These are phyloP conservation scores for Trichoderma brevicompactum DNA, from an alignment of 2,329 filamentous ascomycete species.

Conservation along the genomic window DNA sequence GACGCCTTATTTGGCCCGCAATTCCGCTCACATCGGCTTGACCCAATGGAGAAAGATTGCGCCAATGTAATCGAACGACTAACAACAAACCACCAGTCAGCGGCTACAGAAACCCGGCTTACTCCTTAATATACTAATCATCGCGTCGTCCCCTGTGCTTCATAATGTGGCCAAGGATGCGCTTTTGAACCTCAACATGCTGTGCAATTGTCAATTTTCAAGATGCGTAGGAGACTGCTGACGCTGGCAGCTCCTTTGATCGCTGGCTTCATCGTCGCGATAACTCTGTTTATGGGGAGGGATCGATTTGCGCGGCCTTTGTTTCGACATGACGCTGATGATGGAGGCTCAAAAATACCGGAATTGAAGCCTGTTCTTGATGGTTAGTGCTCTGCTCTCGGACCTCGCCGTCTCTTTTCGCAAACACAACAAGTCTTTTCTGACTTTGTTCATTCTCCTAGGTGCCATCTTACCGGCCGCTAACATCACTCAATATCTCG, in stretches of 20 bases:
- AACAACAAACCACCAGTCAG: not conserved
- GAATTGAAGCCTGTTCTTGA: constrained; percentile 42
- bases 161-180: not conserved
- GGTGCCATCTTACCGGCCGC: constrained; percentile 22
- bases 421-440: not conserved
- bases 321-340: not conserved
- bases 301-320: not conserved
- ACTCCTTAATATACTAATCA: not conserved
- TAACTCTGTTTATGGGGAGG: constrained; percentile 20
- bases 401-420: not conserved
- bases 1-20: not conserved
- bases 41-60: not conserved
- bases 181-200: constrained; percentile 1
- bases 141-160: not conserved
- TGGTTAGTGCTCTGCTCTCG: constrained; percentile 38
- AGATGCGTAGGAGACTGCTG: constrained; percentile 24
- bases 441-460: not conserved
- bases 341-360: not conserved
- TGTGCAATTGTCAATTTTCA: not conserved
- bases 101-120: not conserved
- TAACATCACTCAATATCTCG: constrained; percentile 33
- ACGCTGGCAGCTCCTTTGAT: constrained; percentile 18
- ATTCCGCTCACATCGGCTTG: not conserved
- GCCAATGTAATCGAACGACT: not conserved
- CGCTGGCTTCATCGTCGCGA: constrained; percentile 20